phyloP scores from a whole-genome alignment of 345 rosid species.

The Eucalyptus leucophloia region DNA sequence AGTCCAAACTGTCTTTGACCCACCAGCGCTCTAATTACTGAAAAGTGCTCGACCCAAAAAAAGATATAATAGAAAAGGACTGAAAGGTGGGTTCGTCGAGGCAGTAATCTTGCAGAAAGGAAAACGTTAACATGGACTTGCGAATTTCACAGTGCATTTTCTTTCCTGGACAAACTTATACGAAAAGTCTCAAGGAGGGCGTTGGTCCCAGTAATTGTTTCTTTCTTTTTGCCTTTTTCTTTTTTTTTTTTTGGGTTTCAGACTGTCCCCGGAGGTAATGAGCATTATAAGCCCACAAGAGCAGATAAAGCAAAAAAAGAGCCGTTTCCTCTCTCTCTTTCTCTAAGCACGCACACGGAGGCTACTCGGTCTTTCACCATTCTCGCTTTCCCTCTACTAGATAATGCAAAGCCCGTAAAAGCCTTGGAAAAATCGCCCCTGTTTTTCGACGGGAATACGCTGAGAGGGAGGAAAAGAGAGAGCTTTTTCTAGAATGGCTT shows the following conservation, averaged over 20 bases:
- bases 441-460: neutral
- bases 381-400: neutral
- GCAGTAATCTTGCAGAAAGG: neutral
- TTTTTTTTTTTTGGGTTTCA: neutral
- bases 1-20: neutral
- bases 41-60: neutral
- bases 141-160: neutral
- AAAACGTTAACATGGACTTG: neutral
- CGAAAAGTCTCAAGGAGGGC: neutral
- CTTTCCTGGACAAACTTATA: neutral
- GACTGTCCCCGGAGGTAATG: neutral
- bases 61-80: neutral
- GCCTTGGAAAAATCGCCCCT: neutral
- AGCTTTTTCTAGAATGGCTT: constrained; percentile 29
- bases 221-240: neutral
- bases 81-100: neutral
- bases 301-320: neutral
- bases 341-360: neutral
- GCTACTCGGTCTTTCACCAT: neutral
- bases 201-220: neutral
- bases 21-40: neutral
- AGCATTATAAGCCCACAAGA: neutral
- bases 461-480: neutral
- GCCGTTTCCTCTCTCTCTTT: neutral
- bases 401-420: neutral